Conservation (phyloP, 169 alveolate species). For the Eimeria maxima region DNA sequence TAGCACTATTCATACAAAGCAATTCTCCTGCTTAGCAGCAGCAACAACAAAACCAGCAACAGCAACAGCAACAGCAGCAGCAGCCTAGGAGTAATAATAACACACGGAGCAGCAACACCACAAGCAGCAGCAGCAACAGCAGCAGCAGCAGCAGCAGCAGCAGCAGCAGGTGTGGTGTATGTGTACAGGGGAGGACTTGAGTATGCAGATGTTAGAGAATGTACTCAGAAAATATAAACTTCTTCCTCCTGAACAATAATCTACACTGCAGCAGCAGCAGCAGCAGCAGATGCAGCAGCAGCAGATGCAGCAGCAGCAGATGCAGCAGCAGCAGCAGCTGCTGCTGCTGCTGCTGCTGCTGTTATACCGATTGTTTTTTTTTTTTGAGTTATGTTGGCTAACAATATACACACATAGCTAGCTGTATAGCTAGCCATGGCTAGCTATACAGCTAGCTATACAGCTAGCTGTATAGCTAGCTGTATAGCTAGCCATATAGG, state of each 20-base stretch:
- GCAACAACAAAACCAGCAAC: background rate
- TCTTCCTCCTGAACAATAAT: background rate
- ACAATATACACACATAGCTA: background rate
- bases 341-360: background rate
- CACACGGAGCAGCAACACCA: slow-evolving; percentile 11
- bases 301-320: slow-evolving; percentile 17
- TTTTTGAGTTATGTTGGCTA: background rate
- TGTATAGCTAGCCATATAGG: background rate
- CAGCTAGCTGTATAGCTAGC: background rate
- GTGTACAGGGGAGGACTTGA: slow-evolving; percentile 1
- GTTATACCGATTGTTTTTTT: background rate
- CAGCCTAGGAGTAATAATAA: too few relatives aligned
- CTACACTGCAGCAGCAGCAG: slow-evolving; percentile 15
- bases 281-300: slow-evolving; percentile 11
- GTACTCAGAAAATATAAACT: slow-evolving; percentile 2
- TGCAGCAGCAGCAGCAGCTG: slow-evolving; percentile 43
- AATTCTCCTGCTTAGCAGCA: background rate
- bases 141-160: slow-evolving; percentile 48
- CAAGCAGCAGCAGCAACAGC: slow-evolving; percentile 8
- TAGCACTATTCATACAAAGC: background rate
- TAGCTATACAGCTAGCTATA: background rate
- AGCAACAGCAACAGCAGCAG: background rate
- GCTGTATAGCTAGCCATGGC: slow-evolving; percentile 8
- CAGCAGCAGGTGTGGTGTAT: background rate
- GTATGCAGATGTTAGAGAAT: background rate